These are phyloP conservation scores for Cucurbita pepo DNA, from an alignment of 306 rosid species.

Conservation along the genomic window DNA sequence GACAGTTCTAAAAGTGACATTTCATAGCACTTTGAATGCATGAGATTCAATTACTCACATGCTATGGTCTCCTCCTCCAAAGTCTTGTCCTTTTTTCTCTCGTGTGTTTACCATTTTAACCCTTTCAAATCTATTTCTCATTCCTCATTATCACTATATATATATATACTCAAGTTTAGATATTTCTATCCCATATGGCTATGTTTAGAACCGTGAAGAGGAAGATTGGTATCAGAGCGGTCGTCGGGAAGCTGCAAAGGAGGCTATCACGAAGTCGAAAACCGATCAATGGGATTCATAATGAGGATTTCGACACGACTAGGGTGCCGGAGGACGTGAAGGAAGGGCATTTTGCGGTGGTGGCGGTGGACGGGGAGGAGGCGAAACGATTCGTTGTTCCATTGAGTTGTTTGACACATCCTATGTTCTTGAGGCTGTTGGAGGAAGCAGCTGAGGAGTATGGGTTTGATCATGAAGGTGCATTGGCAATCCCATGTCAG, in stretches of 20 bases:
- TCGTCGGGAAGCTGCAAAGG: slow-evolving; percentile 48
- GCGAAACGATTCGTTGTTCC: slow-evolving; percentile 57
- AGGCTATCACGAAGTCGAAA: slow-evolving; percentile 26
- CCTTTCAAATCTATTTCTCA: slow-evolving; percentile 9
- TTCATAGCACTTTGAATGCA: slow-evolving; percentile 22
- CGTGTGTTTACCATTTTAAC: neutral
- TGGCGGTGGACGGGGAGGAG: slow-evolving; percentile 33
- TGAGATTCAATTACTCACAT: slow-evolving; percentile 30
- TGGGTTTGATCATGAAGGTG: slow-evolving; percentile 69
- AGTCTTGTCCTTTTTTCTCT: slow-evolving; percentile 3
- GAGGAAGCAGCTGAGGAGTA: slow-evolving; percentile 70
- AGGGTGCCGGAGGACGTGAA: slow-evolving; percentile 62
- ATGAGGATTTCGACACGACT: neutral
- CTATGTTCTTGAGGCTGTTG: slow-evolving; percentile 43
- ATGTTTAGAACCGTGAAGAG: slow-evolving; percentile 22
- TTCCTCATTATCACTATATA: neutral
- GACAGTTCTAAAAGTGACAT: slow-evolving; percentile 28
- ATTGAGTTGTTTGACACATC: slow-evolving; percentile 40
- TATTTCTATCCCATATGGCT: slow-evolving; percentile 17
- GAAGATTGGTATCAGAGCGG: slow-evolving; percentile 29
- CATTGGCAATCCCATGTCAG: slow-evolving; percentile 49
- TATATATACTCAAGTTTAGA: neutral
- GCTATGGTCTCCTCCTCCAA: slow-evolving; percentile 31
- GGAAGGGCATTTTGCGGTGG: slow-evolving; percentile 79
- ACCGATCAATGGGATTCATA: neutral